Conservation (phyloP, 371 early-diverging fungal species). For the Mucor saturninus region DNA sequence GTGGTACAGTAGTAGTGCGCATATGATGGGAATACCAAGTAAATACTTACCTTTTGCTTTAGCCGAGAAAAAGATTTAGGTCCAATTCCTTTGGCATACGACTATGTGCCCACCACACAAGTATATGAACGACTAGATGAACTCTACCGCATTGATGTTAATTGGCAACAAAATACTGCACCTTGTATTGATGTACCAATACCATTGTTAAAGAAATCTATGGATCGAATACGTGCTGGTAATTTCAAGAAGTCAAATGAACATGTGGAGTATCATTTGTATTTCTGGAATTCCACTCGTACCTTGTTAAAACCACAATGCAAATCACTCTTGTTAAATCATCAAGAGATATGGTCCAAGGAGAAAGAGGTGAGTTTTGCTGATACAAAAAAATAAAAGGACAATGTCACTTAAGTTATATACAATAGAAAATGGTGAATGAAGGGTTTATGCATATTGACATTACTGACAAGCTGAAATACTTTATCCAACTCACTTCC, state of each 20-base stretch:
- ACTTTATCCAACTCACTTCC: neutral
- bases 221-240: constrained; percentile 13
- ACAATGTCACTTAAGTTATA: neutral
- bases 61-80: constrained; percentile 24
- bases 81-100: constrained; percentile 25
- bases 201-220: constrained; percentile 16
- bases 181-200: constrained; percentile 14
- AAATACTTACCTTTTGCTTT: neutral
- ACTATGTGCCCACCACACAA: constrained; percentile 32
- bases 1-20: constrained; percentile 14
- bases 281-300: constrained; percentile 30
- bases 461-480: constrained; percentile 13
- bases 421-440: constrained; percentile 6
- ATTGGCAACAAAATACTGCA: constrained; percentile 13
- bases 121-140: constrained; percentile 30
- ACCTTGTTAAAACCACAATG: constrained; percentile 30
- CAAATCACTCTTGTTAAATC: constrained; percentile 12
- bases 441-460: constrained; percentile 35
- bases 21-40: neutral
- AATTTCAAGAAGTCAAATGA: constrained; percentile 4
- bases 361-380: constrained; percentile 8
- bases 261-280: constrained; percentile 25
- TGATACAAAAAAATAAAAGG: too few relatives aligned
- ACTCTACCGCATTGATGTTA: constrained; percentile 18
- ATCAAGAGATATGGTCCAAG: constrained; percentile 19